Base-by-base conservation (phyloP, 1,284 basidiomycete species). In the Boletellus deceptivus region DNA sequence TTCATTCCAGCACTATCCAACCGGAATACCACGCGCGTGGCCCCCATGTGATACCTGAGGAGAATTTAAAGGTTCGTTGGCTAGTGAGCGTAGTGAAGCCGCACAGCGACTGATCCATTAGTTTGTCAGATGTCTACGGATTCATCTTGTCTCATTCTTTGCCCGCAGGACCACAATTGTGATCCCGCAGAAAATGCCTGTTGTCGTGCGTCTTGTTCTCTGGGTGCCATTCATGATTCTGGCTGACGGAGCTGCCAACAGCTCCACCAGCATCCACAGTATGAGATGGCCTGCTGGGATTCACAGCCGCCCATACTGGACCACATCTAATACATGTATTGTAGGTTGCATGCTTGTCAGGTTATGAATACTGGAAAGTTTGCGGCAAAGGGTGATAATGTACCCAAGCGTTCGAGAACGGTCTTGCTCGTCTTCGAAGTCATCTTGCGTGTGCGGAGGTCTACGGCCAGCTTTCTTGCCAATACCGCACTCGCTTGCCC, bases 1-100 rank as follows among this genome's bases (percentile, higher is more conserved):
- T 99, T 55, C 97, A 99, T 72, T 93, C 90, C 8, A 86, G 87
- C 57, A 95, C 93, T 3, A 94, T 96, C 55, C 93, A 92, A 61
- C 89, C 89, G 3, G 89, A 91, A 63, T 91, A 90, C 57, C 75
- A 79, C 53, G 66, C 65, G 39, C 51, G 48, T 18, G 52, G 31
- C 40, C 51, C 61, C 39, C 47, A 52, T 43, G 27, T 52, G 22
- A 59, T 67, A 53, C 67, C 75, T 9, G 78, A 80, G 39, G 77
- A 78, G 31, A 70, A 71, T 55, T 55, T 79, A 3, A 72, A 73
- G 69, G 77, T 77, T 48, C 29, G 64, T 59, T 11, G 35, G 7
- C 9, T 7, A 13, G 22, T 7, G 9, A 3, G 14, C 27, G 33
- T 27, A 10, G n/a, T 40, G 46, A 27, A 48, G 17, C 22, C 48